phyloP scores from a whole-genome alignment of 768 basidiomycete genomes.

The Boletus sensibilis region DNA sequence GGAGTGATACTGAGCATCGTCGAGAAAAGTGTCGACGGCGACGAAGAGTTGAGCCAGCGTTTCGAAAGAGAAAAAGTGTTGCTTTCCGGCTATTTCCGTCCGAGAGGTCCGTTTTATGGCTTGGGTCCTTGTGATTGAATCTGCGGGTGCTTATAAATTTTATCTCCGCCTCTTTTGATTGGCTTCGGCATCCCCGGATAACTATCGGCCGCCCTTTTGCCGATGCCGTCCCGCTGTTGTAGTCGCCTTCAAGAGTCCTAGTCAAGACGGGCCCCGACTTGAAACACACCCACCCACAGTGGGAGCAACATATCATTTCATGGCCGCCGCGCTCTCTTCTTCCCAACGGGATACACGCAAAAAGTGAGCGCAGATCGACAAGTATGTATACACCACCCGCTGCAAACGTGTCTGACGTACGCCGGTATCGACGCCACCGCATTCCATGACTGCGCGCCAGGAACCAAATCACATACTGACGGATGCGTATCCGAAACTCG shows the following conservation, averaged over 20 bases:
- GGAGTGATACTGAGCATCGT: constrained; percentile 65
- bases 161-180: constrained; percentile 11
- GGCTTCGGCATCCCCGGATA: too few relatives aligned
- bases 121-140: constrained; percentile 13
- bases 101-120: constrained; percentile 20
- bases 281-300: background rate
- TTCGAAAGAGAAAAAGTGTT: constrained; percentile 14
- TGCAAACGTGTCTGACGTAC: background rate
- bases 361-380: background rate
- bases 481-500: constrained; percentile 82
- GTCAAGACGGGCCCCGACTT: background rate
- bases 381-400: background rate
- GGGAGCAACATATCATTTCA: background rate
- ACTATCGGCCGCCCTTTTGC: constrained; percentile 11
- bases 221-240: background rate
- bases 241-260: too few relatives aligned
- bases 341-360: background rate
- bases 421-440: background rate
- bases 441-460: background rate
- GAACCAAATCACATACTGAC: constrained; percentile 45
- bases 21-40: constrained; percentile 32
- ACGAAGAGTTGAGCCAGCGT: constrained; percentile 20
- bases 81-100: constrained; percentile 27
- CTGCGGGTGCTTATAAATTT: constrained; percentile 16
- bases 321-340: background rate